These are phyloP conservation scores for Hypoxylon rubiginosum DNA, from an alignment of 2,329 filamentous ascomycete species.

Conservation along the genomic window DNA sequence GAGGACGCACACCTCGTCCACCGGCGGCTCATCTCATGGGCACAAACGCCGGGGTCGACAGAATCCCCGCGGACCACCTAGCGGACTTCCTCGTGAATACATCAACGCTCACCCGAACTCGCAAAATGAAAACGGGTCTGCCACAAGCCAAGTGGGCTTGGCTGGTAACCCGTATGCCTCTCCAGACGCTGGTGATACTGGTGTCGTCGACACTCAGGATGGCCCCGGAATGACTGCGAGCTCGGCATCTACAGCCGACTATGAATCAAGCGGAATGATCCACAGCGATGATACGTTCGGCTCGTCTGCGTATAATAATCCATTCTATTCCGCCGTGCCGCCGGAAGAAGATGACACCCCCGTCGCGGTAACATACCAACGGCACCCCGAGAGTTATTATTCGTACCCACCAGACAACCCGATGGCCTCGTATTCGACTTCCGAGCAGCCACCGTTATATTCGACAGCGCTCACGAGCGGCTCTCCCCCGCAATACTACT, in stretches of 20 bases:
- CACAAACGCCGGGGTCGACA: neutral
- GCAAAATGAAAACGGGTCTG: neutral
- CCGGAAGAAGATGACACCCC: neutral
- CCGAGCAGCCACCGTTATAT: too few species aligned
- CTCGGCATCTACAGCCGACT: neutral
- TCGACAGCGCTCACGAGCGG: neutral
- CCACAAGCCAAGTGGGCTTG: neutral
- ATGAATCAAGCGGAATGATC: neutral
- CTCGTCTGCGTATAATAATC: neutral
- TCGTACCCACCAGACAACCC: neutral
- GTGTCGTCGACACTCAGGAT: neutral
- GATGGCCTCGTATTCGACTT: neutral
- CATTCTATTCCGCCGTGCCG: neutral
- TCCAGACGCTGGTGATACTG: neutral
- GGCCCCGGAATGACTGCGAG: neutral
- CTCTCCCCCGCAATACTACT: neutral
- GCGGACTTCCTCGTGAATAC: neutral
- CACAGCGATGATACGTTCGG: neutral
- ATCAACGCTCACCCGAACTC: neutral
- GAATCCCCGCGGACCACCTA: neutral
- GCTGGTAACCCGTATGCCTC: neutral
- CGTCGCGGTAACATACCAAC: neutral
- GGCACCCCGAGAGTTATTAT: neutral
- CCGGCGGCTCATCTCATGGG: constrained; percentile 1
- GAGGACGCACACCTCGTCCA: neutral